A percentile compares a stretch with the other conserved stretches of the same genome.
Evolutionary conservation across 139 green algal genomes (phyloP).

Genomic region (Chlorella sp.): DNA sequence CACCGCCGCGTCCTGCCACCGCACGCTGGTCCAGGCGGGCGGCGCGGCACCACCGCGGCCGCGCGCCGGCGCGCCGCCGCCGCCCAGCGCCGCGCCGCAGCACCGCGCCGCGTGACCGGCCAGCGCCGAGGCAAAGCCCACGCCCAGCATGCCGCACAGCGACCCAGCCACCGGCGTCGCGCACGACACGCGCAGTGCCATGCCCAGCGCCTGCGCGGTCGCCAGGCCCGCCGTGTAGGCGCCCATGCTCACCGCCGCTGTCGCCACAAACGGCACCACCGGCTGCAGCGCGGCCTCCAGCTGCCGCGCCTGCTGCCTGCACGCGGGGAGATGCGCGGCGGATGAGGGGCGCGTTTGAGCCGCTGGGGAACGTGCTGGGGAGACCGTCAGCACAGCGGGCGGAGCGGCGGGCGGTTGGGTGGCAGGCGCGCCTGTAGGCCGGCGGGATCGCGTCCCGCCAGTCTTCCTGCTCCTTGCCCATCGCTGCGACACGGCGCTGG

Average conservation of each 20-base stretch:
- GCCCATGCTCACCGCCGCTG: slow-evolving; percentile 28
- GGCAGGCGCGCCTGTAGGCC: too few relatives aligned
- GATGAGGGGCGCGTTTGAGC: background rate
- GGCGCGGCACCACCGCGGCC: too few relatives aligned
- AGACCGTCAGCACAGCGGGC: background rate
- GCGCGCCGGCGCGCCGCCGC: too few relatives aligned
- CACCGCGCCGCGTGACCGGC: slow-evolving; percentile 62
- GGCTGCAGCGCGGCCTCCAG: slow-evolving; percentile 24
- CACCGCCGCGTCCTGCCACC: slow-evolving; percentile 42
- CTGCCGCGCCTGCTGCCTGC: slow-evolving; percentile 1
- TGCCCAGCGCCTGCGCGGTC: slow-evolving; percentile 36
- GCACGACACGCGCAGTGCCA: slow-evolving; percentile 65
- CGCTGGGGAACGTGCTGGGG: background rate
- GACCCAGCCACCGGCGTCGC: slow-evolving; percentile 60
- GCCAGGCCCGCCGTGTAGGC: slow-evolving; percentile 39
- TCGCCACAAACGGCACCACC: slow-evolving; percentile 28
- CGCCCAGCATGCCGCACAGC: slow-evolving; percentile 51
- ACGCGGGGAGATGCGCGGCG: slow-evolving; percentile 2
- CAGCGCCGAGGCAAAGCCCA: slow-evolving; percentile 59
- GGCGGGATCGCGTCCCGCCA: too few relatives aligned
- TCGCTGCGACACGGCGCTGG: too few relatives aligned
- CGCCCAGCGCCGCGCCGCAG: too few relatives aligned
- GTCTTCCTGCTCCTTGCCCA: too few relatives aligned
- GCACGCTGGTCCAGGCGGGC: slow-evolving; percentile 29
- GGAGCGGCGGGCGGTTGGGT: background rate